Conservation (phyloP, 1,284 basidiomycete species). For the Cutaneotrichosporon daszewskae region DNA sequence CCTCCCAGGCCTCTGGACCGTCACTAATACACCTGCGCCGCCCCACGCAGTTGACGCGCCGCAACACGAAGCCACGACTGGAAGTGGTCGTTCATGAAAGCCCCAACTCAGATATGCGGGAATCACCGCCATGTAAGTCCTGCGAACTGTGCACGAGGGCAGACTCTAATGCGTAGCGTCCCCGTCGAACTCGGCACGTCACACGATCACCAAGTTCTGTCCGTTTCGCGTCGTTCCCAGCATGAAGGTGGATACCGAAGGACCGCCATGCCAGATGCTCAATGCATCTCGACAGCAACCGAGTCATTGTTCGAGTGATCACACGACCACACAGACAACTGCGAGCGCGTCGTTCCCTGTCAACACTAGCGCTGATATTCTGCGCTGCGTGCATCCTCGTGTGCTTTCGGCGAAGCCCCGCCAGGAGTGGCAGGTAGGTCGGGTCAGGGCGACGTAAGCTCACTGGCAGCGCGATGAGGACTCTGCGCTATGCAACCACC, state of each 20-base stretch:
- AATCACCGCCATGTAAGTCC: constrained; percentile 11
- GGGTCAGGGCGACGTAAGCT: not conserved
- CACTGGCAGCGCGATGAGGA: constrained; percentile 26
- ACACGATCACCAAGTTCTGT: constrained; percentile 14
- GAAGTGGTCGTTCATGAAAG: constrained; percentile 8
- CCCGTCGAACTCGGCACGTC: constrained; percentile 7
- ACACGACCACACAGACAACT: no score
- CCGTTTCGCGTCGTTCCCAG: constrained; percentile 7
- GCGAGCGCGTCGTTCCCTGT: no score
- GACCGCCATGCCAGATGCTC: no score
- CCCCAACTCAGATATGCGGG: not conserved
- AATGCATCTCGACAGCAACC: no score
- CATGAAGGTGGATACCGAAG: constrained; percentile 9
- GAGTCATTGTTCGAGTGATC: no score
- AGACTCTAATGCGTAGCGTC: constrained; percentile 8
- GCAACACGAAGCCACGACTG: not conserved
- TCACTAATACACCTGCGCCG: constrained; percentile 38
- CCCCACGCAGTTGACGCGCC: constrained; percentile 20
- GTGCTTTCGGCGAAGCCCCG: constrained; percentile 11
- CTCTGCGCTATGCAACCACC: constrained; percentile 35
- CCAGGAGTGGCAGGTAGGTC: constrained; percentile 35
- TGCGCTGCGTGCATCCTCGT: constrained; percentile 3
- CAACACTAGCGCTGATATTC: constrained; percentile 5
- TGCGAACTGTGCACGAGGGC: not conserved
- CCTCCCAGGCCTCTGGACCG: constrained; percentile 15